Evolutionary conservation across 768 basidiomycete species (phyloP).

Genomic region (Russula sp.): DNA sequence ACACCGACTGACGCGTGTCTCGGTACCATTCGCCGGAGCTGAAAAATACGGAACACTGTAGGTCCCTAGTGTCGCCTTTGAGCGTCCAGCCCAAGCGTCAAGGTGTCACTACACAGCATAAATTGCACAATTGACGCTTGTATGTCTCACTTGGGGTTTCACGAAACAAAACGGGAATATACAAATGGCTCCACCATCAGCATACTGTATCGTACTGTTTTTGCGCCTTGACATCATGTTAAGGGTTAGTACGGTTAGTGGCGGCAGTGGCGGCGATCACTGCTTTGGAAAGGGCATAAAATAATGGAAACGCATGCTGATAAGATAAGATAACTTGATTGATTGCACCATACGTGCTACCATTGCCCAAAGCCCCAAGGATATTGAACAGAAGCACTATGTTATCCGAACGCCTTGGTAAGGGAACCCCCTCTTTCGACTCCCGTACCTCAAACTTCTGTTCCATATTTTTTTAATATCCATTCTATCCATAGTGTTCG

Average conservation of each 20-base stretch:
- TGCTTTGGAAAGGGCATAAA: too few relatives aligned
- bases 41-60: background rate
- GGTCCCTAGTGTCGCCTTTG: background rate
- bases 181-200: background rate
- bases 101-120: background rate
- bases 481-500: slow-evolving; percentile 59
- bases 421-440: background rate
- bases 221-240: background rate
- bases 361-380: background rate
- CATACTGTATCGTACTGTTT: background rate
- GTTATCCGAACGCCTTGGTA: slow-evolving; percentile 17
- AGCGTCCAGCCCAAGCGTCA: background rate
- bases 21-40: background rate
- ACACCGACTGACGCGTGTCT: background rate
- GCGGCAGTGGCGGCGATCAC: background rate
- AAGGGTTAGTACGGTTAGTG: background rate
- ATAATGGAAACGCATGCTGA: too few relatives aligned
- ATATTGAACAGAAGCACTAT: background rate
- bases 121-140: background rate
- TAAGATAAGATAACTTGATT: background rate
- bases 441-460: background rate
- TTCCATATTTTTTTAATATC: background rate
- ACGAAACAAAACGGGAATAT: background rate
- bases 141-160: background rate
- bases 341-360: too few relatives aligned